phyloP scores from a whole-genome alignment of 257 asterid species.

The Solanum peruvianum region DNA sequence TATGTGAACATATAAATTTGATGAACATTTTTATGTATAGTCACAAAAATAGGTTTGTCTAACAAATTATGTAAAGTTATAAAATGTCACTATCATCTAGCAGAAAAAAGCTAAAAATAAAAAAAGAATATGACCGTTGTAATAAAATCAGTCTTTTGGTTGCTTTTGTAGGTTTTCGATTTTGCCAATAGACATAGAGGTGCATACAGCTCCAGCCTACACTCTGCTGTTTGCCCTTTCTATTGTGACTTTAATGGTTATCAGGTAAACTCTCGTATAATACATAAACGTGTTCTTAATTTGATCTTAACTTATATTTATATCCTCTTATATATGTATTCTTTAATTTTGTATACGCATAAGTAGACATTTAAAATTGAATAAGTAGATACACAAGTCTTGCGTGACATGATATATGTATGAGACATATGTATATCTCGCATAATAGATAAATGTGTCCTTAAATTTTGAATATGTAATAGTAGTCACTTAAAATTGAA shows the following conservation, averaged over 20 bases:
- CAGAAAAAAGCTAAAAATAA: not conserved
- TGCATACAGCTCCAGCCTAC: constrained; percentile 67
- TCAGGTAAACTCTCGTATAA: constrained; percentile 32
- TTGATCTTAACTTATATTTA: fast-evolving
- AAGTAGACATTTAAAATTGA: no score
- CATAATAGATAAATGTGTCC: no score
- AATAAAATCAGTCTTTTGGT: constrained; percentile 2
- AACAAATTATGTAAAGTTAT: not conserved
- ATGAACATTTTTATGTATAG: not conserved
- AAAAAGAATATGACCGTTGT: constrained; percentile 2
- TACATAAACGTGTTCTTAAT: no score
- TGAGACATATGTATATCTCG: no score
- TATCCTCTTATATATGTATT: no score
- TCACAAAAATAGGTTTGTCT: not conserved
- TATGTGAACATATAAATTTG: not conserved
- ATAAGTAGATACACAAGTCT: no score
- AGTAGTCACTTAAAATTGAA: no score
- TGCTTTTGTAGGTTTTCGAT: constrained; percentile 55
- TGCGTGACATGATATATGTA: no score
- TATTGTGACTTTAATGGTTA: constrained; percentile 80
- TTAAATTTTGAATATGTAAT: no score
- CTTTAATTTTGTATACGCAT: fast-evolving
- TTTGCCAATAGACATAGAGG: constrained; percentile 89
- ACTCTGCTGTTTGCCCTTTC: constrained; percentile 71
- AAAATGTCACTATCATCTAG: not conserved